Evolutionary conservation across 2,329 filamentous ascomycete genomes (phyloP), one percentile per base, ranked within the genome.

Genomic region (Cladophialophora exuberans): DNA sequence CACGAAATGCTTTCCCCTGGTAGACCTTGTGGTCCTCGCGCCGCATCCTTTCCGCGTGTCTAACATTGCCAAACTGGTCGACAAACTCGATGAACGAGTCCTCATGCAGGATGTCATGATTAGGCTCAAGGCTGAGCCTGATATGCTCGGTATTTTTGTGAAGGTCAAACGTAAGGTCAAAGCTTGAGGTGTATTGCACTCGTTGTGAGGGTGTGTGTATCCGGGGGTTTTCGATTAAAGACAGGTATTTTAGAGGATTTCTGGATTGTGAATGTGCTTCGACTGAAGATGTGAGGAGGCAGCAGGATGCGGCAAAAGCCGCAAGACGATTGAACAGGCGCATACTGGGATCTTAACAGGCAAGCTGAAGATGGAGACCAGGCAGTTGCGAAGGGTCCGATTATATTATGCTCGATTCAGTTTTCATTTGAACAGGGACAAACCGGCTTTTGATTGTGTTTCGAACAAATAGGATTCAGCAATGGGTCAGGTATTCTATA

Each of bases 31-130:
- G 89, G 20, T 86, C 83, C 51, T 80, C 73, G 49, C 92, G 83
- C 52, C 89, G 78, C 57, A 97, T 82, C 30, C 79, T 76, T 67
- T 96, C 88, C n/a, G 82, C 76, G 18, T 77, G 75, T 46, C 73
- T 77, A 31, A 96, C 73, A 44, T 80, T 78, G 48, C 94, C 94
- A 70, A 96, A 85, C 9, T 79, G 69, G 51, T 80, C 85, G 36
- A 96, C 72, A 67, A 90, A 87, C 33, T 86, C 83, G 43, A 99
- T 78, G 46, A 81, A 83, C 6, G 92, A 88, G 64, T 87, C 85
- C 13, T 90, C 82, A 51, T 87, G 83, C 41, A 99, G 79, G 55
- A 97, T 85, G 72, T 97, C 90, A 75, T 96, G 84, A 70, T 97
- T 97, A 3, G 94, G 94, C 69, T 94, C 86, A 44, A 99, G 81